A percentile compares a stretch with the other conserved stretches of the same genome.
phyloP scores from a whole-genome alignment of 768 basidiomycete genomes.

The Tremella yokohamensis region DNA sequence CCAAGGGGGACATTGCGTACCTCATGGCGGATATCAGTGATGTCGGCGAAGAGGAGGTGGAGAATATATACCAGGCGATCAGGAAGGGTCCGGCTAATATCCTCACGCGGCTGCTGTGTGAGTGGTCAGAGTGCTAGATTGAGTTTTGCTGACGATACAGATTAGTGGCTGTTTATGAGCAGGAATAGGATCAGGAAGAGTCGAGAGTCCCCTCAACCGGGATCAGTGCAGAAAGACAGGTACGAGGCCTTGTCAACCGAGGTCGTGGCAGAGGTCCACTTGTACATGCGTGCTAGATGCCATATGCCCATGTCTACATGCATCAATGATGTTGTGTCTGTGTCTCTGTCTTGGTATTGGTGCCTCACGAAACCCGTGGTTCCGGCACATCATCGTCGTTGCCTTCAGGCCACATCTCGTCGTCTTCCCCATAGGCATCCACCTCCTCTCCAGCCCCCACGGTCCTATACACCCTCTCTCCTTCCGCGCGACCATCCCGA shows the following conservation, averaged over 20 bases:
- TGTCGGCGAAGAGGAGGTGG: conserved; percentile 75
- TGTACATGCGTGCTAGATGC: no score
- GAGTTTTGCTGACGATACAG: no score
- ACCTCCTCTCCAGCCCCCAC: conserved; percentile 29
- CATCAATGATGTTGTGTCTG: no score
- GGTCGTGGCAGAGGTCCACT: no score
- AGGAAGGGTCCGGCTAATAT: conserved; percentile 78
- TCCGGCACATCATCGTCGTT: conserved; percentile 29
- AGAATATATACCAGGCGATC: conserved; percentile 72
- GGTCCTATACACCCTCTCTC: conserved; percentile 15
- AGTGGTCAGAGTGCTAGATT: conserved; percentile 15
- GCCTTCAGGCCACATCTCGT: conserved; percentile 37
- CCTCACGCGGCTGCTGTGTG: conserved; percentile 72
- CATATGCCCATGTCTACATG: no score
- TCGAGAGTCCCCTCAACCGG: no score
- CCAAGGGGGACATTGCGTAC: conserved; percentile 60
- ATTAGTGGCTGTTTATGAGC: no score
- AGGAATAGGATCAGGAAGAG: no score
- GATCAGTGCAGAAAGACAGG: no score
- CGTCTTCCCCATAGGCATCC: conserved; percentile 37
- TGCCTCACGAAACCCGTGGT: no score
- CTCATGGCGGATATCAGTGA: conserved; percentile 95
- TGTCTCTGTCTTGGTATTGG: no score
- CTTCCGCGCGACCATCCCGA: conserved; percentile 11
- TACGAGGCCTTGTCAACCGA: no score